Percentiles rank a stretch among this genome's conserved stretches.
Conservation (phyloP, 345 rosid species). For the Corchorus capsularis region DNA sequence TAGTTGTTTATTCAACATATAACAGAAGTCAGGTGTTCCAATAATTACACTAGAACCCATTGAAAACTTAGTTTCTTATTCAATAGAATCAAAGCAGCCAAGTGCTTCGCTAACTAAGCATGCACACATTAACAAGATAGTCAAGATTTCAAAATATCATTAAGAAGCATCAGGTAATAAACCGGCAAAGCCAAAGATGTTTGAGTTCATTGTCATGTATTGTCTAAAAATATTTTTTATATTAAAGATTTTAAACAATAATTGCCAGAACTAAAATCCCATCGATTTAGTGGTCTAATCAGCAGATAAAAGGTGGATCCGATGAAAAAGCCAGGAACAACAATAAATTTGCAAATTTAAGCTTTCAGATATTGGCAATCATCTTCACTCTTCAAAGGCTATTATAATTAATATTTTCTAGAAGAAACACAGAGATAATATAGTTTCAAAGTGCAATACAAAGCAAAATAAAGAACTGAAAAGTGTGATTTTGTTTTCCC, state of each 20-base stretch:
- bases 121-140: neutral
- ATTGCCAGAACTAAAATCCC: conserved; percentile 4
- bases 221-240: neutral
- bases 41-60: neutral
- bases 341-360: neutral
- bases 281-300: neutral
- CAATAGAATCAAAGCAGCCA: neutral
- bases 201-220: neutral
- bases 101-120: neutral
- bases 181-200: neutral
- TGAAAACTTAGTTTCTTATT: neutral
- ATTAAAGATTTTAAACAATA: neutral
- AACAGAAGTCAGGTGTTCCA: neutral
- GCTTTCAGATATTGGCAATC: neutral
- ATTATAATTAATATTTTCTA: neutral
- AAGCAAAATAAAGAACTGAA: neutral
- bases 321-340: neutral
- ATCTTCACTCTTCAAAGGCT: neutral
- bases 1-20: neutral
- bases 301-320: conserved; percentile 1
- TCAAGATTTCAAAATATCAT: conserved; percentile 9
- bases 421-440: neutral
- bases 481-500: neutral
- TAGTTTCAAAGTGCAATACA: neutral
- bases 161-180: neutral